Evolutionary conservation across 345 rosid genomes (phyloP).

Genomic region (Noccaea caerulescens): DNA sequence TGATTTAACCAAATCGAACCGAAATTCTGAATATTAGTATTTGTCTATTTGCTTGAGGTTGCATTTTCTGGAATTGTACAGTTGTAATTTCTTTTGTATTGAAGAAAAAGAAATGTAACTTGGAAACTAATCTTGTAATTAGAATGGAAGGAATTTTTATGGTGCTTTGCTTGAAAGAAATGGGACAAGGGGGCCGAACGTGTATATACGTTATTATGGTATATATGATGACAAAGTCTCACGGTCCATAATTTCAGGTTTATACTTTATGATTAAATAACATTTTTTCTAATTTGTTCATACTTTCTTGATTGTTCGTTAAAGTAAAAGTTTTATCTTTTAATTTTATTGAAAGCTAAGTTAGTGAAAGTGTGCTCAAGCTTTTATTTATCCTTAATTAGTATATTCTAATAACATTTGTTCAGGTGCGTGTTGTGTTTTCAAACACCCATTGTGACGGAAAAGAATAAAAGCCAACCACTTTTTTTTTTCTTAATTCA

Average conservation of each 20-base stretch:
- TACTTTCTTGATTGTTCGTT: conserved; percentile 33
- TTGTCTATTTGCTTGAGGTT: background rate
- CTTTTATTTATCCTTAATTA: conserved; percentile 24
- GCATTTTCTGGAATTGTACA: background rate
- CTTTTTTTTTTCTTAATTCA: conserved; percentile 4
- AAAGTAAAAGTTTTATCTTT: conserved; percentile 34
- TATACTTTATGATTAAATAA: conserved; percentile 34
- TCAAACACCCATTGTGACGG: conserved; percentile 38
- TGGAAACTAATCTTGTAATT: conserved; percentile 28
- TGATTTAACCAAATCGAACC: too few species aligned
- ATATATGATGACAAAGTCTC: conserved; percentile 44
- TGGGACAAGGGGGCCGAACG: conserved; percentile 47
- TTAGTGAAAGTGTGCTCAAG: conserved; percentile 45
- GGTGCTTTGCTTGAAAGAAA: conserved; percentile 43
- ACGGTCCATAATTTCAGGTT: conserved; percentile 49
- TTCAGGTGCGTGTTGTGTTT: conserved; percentile 42
- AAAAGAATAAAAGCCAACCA: conserved; percentile 33
- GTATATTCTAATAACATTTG: conserved; percentile 25
- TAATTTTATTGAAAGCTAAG: conserved; percentile 41
- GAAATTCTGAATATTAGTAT: background rate
- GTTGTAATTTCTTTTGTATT: background rate
- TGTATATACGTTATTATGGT: conserved; percentile 47
- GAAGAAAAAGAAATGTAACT: conserved; percentile 13
- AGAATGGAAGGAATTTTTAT: conserved; percentile 3
- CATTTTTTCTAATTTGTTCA: background rate